Base-by-base conservation (phyloP, 345 rosid species). In the Lenwebbia sp. region DNA sequence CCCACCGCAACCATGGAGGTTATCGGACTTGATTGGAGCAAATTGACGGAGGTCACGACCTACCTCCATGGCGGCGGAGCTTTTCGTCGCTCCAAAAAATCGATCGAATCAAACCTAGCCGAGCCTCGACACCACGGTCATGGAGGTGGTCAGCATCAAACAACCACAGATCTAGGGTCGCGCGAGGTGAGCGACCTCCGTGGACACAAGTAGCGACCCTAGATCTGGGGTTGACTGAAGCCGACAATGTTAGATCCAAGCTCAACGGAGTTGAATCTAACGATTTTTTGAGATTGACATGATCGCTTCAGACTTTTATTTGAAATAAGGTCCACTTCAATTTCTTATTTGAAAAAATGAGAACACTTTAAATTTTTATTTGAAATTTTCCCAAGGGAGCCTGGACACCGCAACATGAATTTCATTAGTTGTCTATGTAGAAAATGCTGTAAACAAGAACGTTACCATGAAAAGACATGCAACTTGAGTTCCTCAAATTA, bases 261-360 rank as follows among this genome's bases (percentile, higher is more conserved):
- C 5, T 53, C 55, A 17, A 17, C 3, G 8, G 55, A 3, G 7
- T 53, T 17, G 55, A 53, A 53, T 53, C 55, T 53, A 52, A 15
- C 19, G 19, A 6, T 53, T 12, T 3, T 50, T 50, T 49, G 14
- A 50, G 52, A 50, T 11, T 11, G 52, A 1, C 14, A 50, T 50
- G 52, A 11, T 12, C 14, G 3, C 14, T 50, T 50, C 4, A 11
- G 13, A 50, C 12, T 10, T 50, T 50, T 50, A 50, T 50, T 50
- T 12, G 4, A 50, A 50, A 3, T 11, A 3, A 50, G 1, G 3
- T 3, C 0, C 3, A 50, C 1, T 50, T 50, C 0, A 50, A 12
- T 12, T 0, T 11, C 3, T 50, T 49, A 50, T 50, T 50, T 12
- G 13, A 50, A 9, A 50, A 50, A 50, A 50, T 3, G 4, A 50